These are phyloP conservation scores for Coniochaeta prunicola DNA, from an alignment of 2,329 filamentous ascomycete genomes.

Conservation along the genomic window DNA sequence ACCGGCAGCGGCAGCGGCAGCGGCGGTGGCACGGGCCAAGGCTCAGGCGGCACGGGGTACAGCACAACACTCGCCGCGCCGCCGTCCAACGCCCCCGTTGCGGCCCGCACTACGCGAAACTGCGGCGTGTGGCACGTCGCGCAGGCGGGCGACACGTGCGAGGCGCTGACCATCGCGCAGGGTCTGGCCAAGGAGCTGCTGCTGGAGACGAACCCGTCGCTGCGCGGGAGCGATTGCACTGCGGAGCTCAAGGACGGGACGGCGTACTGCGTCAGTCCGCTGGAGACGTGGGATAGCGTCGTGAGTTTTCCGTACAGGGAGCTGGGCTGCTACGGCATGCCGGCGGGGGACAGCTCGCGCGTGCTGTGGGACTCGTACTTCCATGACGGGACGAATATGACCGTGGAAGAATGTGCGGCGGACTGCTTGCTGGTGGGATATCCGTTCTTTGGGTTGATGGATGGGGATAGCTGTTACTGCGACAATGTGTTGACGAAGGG, in stretches of 20 bases:
- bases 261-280: background rate
- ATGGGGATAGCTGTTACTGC: too few species aligned
- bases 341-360: too few species aligned
- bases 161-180: background rate
- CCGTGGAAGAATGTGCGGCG: too few species aligned
- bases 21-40: background rate
- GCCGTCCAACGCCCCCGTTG: background rate
- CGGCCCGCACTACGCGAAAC: background rate
- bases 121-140: background rate
- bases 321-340: background rate
- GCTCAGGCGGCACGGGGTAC: background rate
- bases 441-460: too few species aligned
- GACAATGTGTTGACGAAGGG: too few species aligned
- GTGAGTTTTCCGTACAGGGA: background rate
- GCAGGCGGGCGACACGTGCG: background rate
- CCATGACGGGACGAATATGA: too few species aligned
- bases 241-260: background rate
- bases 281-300: background rate
- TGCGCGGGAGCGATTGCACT: background rate
- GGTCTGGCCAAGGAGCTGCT: background rate
- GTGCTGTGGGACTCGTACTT: too few species aligned
- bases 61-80: background rate
- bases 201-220: background rate
- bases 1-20: background rate
- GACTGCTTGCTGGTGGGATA: too few species aligned